Evolutionary conservation across 495 filamentous ascomycete genomes (phyloP).

Genomic region (Podospora tetraspora): DNA sequence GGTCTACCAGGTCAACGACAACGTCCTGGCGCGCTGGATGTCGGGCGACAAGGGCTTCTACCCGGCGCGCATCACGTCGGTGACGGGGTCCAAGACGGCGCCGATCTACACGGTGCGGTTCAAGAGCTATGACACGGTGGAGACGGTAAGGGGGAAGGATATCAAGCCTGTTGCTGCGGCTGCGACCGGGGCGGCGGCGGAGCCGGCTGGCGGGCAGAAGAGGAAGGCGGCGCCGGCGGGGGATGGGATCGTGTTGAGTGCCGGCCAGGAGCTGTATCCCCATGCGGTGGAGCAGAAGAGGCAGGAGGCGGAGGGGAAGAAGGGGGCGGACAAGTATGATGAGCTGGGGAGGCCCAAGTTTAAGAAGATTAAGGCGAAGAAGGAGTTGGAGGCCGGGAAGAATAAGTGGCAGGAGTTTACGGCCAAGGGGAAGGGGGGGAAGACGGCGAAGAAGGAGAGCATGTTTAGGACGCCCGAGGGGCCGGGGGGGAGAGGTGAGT

Average conservation of each 20-base stretch:
- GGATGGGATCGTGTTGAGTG: slow-evolving; percentile 69
- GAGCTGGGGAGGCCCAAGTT: slow-evolving; percentile 41
- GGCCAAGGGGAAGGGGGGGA: slow-evolving; percentile 70
- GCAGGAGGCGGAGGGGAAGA: slow-evolving; percentile 17
- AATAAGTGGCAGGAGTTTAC: slow-evolving; percentile 93
- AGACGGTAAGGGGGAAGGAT: slow-evolving; percentile 78
- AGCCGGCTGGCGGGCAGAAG: slow-evolving; percentile 31
- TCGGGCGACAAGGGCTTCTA: slow-evolving; percentile 89
- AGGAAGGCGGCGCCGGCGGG: background rate
- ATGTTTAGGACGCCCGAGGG: slow-evolving; percentile 94
- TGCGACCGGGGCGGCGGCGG: slow-evolving; percentile 48
- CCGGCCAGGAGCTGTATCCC: slow-evolving; percentile 79
- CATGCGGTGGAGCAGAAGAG: slow-evolving; percentile 63
- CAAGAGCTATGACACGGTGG: slow-evolving; percentile 80
- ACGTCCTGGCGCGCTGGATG: slow-evolving; percentile 81
- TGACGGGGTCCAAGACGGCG: slow-evolving; percentile 80
- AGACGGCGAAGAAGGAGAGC: slow-evolving; percentile 78
- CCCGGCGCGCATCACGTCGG: slow-evolving; percentile 84
- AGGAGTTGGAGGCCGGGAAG: slow-evolving; percentile 84
- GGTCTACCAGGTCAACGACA: slow-evolving; percentile 80
- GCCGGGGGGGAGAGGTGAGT: slow-evolving; percentile 73
- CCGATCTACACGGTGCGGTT: slow-evolving; percentile 94
- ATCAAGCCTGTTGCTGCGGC: slow-evolving; percentile 69
- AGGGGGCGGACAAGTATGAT: slow-evolving; percentile 12
- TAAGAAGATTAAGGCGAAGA: slow-evolving; percentile 83